Base-by-base conservation (phyloP, 2,329 filamentous ascomycete species). In the Diaporthe sp. region DNA sequence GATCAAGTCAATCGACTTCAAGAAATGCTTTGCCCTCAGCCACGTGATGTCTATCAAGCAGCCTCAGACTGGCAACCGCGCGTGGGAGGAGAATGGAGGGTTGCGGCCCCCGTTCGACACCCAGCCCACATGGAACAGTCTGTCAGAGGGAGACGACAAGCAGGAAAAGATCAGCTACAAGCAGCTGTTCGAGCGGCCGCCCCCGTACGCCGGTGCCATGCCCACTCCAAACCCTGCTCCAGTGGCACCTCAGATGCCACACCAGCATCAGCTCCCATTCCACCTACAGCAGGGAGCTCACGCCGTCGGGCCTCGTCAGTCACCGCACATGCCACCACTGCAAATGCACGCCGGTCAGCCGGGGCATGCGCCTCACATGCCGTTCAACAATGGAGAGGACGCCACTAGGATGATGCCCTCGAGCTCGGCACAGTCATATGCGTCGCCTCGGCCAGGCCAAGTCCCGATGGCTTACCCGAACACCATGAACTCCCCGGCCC, bases 101-200 rank as follows among this genome's bases (percentile, higher is more conserved):
- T 90, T 98, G 72, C 93, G 94, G 51, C 93, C 94, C 39, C 92
- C 96, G 5, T 98, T 93, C 83, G 93, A 95, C 79, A 98, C 97
- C 1, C 87, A 89, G 15, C 95, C 95, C 0, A 96, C 93, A 0
- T 99, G 97, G 96, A 92, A 94, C 76, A 91, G 92, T 76, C 85
- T 92, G 34, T 86, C 91, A 67, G 92, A 92, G 28, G 93, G 95
- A 78, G 88, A 90, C 58, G 94, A 97, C 78, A 94, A 94, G 80
- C 81, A 86, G 0, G 89, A 92, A 49, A 92, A 91, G 2, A 91
- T 89, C 2, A 94, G 91, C 0, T 98, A 96, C 83, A 90, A 91
- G 69, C 91, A 96, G 79, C 92, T 94, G 81, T 97, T 98, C 83
- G 95, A 97, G 79, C 89, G 91, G 67, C 85, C 92, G 79, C 87